Base-by-base conservation (phyloP, 2,329 filamentous ascomycete species). In the Trichoderma atroviride region DNA sequence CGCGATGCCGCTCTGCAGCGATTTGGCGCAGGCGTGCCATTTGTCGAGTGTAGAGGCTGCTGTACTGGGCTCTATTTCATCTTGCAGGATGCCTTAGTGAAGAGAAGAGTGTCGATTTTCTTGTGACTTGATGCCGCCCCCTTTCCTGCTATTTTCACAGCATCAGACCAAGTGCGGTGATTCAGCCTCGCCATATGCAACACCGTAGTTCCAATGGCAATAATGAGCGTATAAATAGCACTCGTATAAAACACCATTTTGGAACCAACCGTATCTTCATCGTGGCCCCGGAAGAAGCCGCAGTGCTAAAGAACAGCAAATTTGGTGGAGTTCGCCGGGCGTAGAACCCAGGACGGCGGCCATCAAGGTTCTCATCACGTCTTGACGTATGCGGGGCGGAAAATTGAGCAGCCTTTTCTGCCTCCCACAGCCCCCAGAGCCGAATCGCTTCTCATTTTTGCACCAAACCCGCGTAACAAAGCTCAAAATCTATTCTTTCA, bases 361-460 rank as follows among this genome's bases (percentile, higher is more conserved):
- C 64, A 67, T 67, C 64, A 67, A 52, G 64, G 64, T 67, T 67
- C 64, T 67, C 64, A 67, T 50, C 64, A 59, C 64, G 58, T 56
- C 55, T 67, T 67, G 55, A 58, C 40, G 52, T 58, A 56, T 67
- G 64, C 64, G 64, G 64, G 64, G 64, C 64, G 37, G 43, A 67
- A 67, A 67, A 58, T 29, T 33, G 58, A 43, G 58, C 55, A 31
- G 40, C 40, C 55, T 58, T 50, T 58, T 59, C 50, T 27, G 22
- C 33, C 53, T 35, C 40, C 58, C 55, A 35, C 37, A 29, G 40
- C 35, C 43, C 27, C 58, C 35, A 56, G 31, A 22, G 55, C 11
- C 37, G 27, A 11, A n/a, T n/a, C 31, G 19, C 53, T 47, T 37
- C 47, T 57, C 19, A 56, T 43, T 58, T 47, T 27, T 29, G 43